phyloP scores from a whole-genome alignment of 2,329 filamentous ascomycete species.

The Corniculantispora saksenae region DNA sequence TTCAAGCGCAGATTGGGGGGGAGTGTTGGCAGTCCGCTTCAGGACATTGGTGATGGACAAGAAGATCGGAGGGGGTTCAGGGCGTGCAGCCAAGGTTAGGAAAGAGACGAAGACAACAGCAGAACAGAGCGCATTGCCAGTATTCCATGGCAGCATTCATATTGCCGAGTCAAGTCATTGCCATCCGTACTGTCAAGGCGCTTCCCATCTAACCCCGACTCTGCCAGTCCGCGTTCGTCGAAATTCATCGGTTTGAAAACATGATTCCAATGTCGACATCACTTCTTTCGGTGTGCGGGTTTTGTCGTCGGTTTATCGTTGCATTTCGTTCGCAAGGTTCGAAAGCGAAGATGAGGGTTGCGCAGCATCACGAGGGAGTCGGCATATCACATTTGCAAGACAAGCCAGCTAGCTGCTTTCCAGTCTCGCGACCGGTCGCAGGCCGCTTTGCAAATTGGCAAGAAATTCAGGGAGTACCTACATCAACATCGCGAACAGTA shows the following conservation, averaged over 20 bases:
- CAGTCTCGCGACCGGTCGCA: not conserved
- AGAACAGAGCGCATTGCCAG: not conserved
- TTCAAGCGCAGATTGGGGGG: conserved; percentile 6
- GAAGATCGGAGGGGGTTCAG: conserved; percentile 12
- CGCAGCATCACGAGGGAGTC: conserved; percentile 18
- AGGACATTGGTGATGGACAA: conserved; percentile 18
- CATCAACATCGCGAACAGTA: conserved; percentile 83
- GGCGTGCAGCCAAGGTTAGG: not conserved
- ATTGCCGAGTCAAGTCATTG: not conserved
- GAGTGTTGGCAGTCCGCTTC: conserved; percentile 10
- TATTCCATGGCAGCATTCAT: conserved; percentile 9
- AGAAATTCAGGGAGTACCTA: conserved; percentile 52
- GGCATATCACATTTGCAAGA: not conserved
- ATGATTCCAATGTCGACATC: not conserved
- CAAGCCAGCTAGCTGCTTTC: not conserved
- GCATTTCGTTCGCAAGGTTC: not conserved
- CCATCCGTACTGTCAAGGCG: not conserved
- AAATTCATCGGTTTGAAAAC: not conserved
- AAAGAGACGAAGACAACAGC: too few relatives aligned
- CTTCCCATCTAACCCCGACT: not conserved
- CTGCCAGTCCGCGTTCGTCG: conserved; percentile 16
- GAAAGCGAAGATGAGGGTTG: conserved; percentile 3
- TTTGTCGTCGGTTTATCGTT: not conserved
- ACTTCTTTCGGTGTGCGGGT: not conserved
- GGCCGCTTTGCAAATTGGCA: not conserved